Percentiles rank a stretch among this genome's conserved stretches.
phyloP scores from a whole-genome alignment of 805 yeast species.

The Candida vaughaniae region DNA sequence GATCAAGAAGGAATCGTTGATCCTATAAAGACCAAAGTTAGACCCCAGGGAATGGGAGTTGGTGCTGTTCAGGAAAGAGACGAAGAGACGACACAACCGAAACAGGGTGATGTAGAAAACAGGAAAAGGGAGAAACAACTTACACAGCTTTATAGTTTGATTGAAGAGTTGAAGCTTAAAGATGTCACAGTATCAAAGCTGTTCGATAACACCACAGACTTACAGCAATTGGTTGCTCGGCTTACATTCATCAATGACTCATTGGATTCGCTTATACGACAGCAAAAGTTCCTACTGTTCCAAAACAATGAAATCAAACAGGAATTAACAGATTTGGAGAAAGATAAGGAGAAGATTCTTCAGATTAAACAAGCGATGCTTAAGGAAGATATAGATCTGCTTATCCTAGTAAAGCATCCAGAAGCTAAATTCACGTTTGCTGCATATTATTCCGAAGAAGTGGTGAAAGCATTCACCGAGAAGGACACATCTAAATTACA shows the following conservation, averaged over 20 bases:
- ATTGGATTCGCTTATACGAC: slow-evolving; percentile 13
- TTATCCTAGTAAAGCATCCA: slow-evolving; percentile 3
- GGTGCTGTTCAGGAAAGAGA: slow-evolving; percentile 55
- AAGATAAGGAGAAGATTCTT: slow-evolving; percentile 3
- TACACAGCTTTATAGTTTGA: slow-evolving; percentile 27
- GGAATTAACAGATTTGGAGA: background rate
- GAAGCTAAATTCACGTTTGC: slow-evolving; percentile 10
- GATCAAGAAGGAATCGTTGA: slow-evolving; percentile 67
- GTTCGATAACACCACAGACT: slow-evolving; percentile 1
- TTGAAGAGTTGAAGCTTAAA: slow-evolving; percentile 33
- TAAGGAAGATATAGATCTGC: background rate
- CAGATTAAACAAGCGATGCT: slow-evolving; percentile 1
- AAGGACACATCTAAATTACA: background rate
- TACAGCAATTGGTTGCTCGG: slow-evolving; percentile 13
- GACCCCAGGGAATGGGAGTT: slow-evolving; percentile 72
- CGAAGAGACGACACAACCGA: slow-evolving; percentile 18
- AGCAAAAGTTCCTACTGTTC: slow-evolving; percentile 11
- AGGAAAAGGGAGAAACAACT: slow-evolving; percentile 2
- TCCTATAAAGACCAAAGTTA: slow-evolving; percentile 71
- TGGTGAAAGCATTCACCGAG: slow-evolving; percentile 1
- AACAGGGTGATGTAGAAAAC: slow-evolving; percentile 2
- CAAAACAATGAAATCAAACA: slow-evolving; percentile 8
- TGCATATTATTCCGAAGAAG: slow-evolving; percentile 1
- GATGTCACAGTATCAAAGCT: slow-evolving; percentile 35
- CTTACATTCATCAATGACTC: slow-evolving; percentile 16